Evolutionary conservation across 2,329 filamentous ascomycete genomes (phyloP).

Genomic region (Colletotrichum salicis): DNA sequence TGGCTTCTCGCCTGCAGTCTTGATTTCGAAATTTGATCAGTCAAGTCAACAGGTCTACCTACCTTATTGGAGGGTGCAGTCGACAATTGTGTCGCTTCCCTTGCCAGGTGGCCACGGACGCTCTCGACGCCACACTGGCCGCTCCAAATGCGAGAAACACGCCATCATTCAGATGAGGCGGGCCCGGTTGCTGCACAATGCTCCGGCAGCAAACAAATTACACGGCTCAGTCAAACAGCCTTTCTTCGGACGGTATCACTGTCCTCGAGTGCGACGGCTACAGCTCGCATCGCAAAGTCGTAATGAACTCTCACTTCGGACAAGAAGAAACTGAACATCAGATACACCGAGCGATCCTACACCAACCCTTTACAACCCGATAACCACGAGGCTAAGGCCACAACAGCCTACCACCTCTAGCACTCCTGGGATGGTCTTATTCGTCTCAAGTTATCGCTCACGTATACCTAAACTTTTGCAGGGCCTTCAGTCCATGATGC

Average conservation of each 20-base stretch:
- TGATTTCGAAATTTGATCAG: neutral
- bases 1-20: conserved; percentile 2
- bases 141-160: conserved; percentile 10
- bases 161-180: conserved; percentile 24
- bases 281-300: neutral
- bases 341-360: neutral
- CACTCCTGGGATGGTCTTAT: neutral
- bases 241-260: neutral
- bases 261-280: conserved; percentile 2
- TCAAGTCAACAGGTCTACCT: neutral
- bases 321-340: conserved; percentile 10
- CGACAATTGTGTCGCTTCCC: neutral
- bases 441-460: neutral
- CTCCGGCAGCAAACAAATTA: conserved; percentile 18
- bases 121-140: neutral
- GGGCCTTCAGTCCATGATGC: no score
- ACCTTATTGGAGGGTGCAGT: neutral
- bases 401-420: neutral
- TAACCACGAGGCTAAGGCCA: neutral
- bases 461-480: neutral
- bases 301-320: conserved; percentile 8
- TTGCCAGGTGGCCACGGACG: conserved; percentile 16
- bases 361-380: neutral
- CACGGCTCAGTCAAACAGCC: conserved; percentile 18
- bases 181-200: conserved; percentile 18